Conservation (phyloP, 768 basidiomycete genomes). For the Kwoniella mangroviensis region DNA sequence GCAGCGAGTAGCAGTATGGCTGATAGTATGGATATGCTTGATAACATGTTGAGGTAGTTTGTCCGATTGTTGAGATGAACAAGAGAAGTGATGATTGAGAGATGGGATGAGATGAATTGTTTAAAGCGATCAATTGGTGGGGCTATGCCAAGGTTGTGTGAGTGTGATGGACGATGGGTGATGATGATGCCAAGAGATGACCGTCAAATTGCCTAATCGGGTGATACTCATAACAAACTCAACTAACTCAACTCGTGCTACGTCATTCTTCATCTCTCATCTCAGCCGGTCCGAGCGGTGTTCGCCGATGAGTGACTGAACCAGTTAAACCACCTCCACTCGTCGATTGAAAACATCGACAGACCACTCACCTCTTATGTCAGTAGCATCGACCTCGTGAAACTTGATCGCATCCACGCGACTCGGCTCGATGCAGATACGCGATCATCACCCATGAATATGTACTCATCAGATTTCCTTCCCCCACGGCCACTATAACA, state of each 20-base stretch:
- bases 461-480: no score
- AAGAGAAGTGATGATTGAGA: neutral
- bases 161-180: neutral
- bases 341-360: neutral
- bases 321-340: neutral
- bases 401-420: no score
- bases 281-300: neutral
- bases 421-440: no score
- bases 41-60: slow-evolving; percentile 5
- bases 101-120: neutral
- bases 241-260: neutral
- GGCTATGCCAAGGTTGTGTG: slow-evolving; percentile 4
- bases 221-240: no score
- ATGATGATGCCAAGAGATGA: slow-evolving; percentile 4
- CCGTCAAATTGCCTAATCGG: neutral
- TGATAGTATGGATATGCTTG: slow-evolving; percentile 9
- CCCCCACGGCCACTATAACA: neutral
- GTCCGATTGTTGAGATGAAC: neutral
- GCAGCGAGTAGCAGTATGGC: slow-evolving; percentile 14
- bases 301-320: neutral
- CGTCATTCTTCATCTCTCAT: neutral
- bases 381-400: no score
- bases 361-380: no score
- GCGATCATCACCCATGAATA: no score
- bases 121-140: slow-evolving; percentile 1